Base-by-base conservation (phyloP, 2,329 filamentous ascomycete species). In the Fusarium concolor region DNA sequence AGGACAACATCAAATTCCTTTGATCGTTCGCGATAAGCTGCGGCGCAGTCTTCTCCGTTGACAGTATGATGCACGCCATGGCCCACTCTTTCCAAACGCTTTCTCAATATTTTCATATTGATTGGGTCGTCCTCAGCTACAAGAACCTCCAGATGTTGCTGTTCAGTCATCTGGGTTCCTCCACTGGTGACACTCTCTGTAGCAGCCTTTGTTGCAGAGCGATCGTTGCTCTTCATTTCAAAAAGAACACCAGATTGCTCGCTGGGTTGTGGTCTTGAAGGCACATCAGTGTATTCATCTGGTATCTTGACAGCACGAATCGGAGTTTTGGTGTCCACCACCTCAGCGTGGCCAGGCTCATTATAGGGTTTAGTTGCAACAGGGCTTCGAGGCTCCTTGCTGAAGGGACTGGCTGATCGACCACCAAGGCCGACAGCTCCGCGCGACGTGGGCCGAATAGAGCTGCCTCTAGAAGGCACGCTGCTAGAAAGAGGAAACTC, bases 101-200 rank as follows among this genome's bases (percentile, higher is more conserved):
- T 96, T 72, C 89, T 87, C 39, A 97, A 81, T 41, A 97, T 92
- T 61, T 89, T 91, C 78, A 92, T 92, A 71, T 97, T 97, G 70
- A 96, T 89, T 0, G 93, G 92, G 71, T 97, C 93, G 70, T 97
- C 94, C 74, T 97, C 94, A 0, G 94, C 94, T 35, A 97, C 88
- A 22, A 97, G 82, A 4, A 96, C 88, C 18, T 86, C 84, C 67
- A 93, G 81, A 37, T 53, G 56, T 11, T 39, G 61, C 14, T 67
- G 53, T 5, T 76, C 65, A 5, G 69, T 68, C 6, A 53, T 38
- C 15, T 66, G 62, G 10, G 70, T 71, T 12, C 63, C 62, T 33
- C 42, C 63, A 11, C 72, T 76, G 4, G 70, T 67, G 5, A 72
- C 64, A 18, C 71, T 76, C 45, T 74, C 73, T 10, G 70, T 68